Conservation (phyloP, 1,284 basidiomycete genomes). For the Ustilago crameri region DNA sequence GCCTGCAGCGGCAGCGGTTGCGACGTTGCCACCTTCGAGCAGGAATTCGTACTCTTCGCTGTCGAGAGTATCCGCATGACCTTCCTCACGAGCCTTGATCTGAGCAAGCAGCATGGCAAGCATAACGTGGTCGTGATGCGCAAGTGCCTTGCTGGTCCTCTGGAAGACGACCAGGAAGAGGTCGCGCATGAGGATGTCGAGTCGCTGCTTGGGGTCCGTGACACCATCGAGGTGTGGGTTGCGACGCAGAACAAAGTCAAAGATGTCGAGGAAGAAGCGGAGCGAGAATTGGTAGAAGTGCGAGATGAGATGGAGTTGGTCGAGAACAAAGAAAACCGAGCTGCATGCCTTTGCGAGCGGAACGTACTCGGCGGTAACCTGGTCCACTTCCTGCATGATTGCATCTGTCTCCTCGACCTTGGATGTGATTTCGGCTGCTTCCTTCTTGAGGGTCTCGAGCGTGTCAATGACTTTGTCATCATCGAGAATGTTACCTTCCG, state of each 20-base stretch:
- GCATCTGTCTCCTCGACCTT: slow-evolving; percentile 98
- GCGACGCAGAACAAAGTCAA: slow-evolving; percentile 90
- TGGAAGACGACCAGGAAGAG: slow-evolving; percentile 90
- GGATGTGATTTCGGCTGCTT: slow-evolving; percentile 93
- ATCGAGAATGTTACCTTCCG: slow-evolving; percentile 94
- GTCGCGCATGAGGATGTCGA: slow-evolving; percentile 86
- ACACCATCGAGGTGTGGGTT: slow-evolving; percentile 88
- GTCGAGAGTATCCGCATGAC: slow-evolving; percentile 72
- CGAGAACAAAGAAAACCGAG: slow-evolving; percentile 95
- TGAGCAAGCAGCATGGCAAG: slow-evolving; percentile 90
- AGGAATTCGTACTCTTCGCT: slow-evolving; percentile 86
- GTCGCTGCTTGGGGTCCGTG: slow-evolving; percentile 78
- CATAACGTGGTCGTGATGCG: slow-evolving; percentile 91
- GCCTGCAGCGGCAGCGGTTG: slow-evolving; percentile 70
- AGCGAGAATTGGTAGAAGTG: slow-evolving; percentile 99
- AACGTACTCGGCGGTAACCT: slow-evolving; percentile 92
- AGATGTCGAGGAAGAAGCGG: slow-evolving; percentile 97
- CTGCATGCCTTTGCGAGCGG: slow-evolving; percentile 96
- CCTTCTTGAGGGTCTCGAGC: slow-evolving; percentile 93
- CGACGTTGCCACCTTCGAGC: slow-evolving; percentile 82
- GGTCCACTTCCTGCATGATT: slow-evolving; percentile 94
- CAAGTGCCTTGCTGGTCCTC: slow-evolving; percentile 87
- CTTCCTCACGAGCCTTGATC: slow-evolving; percentile 77
- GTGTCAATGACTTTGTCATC: slow-evolving; percentile 99
- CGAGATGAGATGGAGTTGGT: slow-evolving; percentile 91